phyloP scores from a whole-genome alignment of 768 basidiomycete genomes.

The Xerocomus potaroensis region DNA sequence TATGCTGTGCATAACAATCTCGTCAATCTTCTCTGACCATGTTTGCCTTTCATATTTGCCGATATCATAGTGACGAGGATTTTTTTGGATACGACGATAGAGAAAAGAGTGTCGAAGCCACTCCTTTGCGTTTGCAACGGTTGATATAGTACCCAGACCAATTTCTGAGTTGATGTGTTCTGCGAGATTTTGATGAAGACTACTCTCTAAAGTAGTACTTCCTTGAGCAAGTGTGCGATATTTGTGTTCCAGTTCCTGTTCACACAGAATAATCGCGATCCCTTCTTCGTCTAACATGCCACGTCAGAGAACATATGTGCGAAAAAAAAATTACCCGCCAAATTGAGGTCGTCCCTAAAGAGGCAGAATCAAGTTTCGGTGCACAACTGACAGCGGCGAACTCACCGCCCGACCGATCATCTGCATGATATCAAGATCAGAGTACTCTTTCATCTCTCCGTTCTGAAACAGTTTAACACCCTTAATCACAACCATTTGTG shows the following conservation, averaged over 20 bases:
- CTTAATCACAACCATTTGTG: slow-evolving; percentile 90
- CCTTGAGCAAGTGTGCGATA: slow-evolving; percentile 69
- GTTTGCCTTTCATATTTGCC: slow-evolving; percentile 51
- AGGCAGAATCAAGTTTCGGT: background rate
- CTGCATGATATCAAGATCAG: slow-evolving; percentile 90
- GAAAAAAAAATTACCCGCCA: slow-evolving; percentile 40
- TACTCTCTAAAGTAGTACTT: slow-evolving; percentile 78
- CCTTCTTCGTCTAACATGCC: slow-evolving; percentile 66
- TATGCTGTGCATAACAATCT: slow-evolving; percentile 68
- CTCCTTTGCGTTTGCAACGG: slow-evolving; percentile 60
- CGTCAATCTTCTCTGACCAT: slow-evolving; percentile 70
- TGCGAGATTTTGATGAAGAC: slow-evolving; percentile 72
- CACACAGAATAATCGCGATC: slow-evolving; percentile 79
- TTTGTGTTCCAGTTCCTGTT: slow-evolving; percentile 63
- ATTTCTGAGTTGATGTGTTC: slow-evolving; percentile 97
- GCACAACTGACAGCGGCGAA: background rate
- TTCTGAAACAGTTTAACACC: slow-evolving; percentile 82
- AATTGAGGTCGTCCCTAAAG: slow-evolving; percentile 84
- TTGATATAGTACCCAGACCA: slow-evolving; percentile 76
- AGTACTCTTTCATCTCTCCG: slow-evolving; percentile 70
- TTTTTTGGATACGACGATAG: slow-evolving; percentile 79
- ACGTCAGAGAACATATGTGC: background rate
- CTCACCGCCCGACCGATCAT: slow-evolving; percentile 93
- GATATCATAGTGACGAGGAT: slow-evolving; percentile 72
- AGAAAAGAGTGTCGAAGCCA: slow-evolving; percentile 89